Base-by-base conservation (phyloP, 2,329 filamentous ascomycete species). In the Tricladium varicosporioides region DNA sequence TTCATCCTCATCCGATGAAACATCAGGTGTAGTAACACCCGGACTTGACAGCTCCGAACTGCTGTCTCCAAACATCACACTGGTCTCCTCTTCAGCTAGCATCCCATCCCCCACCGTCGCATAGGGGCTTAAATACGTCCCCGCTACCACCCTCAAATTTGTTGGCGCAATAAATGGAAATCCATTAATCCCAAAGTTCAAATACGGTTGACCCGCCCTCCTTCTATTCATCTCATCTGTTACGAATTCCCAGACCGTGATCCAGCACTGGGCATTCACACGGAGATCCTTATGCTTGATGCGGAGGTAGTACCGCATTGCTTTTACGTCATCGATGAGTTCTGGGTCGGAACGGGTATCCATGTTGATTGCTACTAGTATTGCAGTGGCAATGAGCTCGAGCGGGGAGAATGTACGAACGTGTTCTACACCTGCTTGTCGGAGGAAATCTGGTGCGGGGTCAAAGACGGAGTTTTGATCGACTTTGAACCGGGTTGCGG, bases 321-420 rank as follows among this genome's bases (percentile, higher is more conserved):
- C 58, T 43, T 70, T 67, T 22, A 73, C 67, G 33, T 72, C 71
- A 8, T 65, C 67, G 7, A 71, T 58, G 7, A 73, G 63, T 22
- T 70, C 62, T 7, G 63, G 44, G 22, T 69, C 60, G 13, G 62
- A 66, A 19, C 70, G 62, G 15, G 62, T 56, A 1, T 65, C 63
- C 60, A 67, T 69, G 42, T 72, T 64, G 11, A 63, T 63, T 8
- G 67, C 62, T 11, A 73, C 64, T 2, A 73, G 51, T 40, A 73
- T 63, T 1, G 66, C 69, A 4, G 70, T 64, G 5, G 66, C 67
- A 27, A 73, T 61, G 14, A 73, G 63, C 40, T 73, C 71, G 9
- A 73, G 55, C 1, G 71, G 71, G 2, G 68, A 69, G 57, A 72
- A 73, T 11, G 68, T 72, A 32, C 66, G 64, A 40, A 70, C 68